Evolutionary conservation across 768 basidiomycete genomes (phyloP).

Genomic region (Lactarius deliciosus): DNA sequence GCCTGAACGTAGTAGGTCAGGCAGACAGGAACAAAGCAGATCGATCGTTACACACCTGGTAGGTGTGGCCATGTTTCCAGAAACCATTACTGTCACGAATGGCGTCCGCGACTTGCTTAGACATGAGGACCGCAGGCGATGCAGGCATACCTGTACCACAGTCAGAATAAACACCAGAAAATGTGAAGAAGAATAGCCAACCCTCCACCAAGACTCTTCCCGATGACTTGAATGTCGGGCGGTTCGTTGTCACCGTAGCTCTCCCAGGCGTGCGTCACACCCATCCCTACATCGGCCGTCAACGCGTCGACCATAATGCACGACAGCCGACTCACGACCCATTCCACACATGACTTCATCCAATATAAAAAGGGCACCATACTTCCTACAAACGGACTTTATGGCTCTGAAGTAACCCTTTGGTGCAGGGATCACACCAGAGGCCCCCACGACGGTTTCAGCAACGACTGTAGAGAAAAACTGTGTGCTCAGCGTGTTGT

Average conservation of each 20-base stretch:
- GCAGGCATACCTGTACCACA: conserved; percentile 59
- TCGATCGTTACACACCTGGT: conserved; percentile 52
- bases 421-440: conserved; percentile 72
- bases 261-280: conserved; percentile 84
- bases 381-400: conserved; percentile 79
- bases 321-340: conserved; percentile 59
- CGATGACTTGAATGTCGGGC: conserved; percentile 86
- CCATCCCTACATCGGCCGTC: conserved; percentile 64
- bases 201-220: conserved; percentile 90
- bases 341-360: conserved; percentile 95
- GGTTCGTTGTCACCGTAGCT: conserved; percentile 72
- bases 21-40: background rate
- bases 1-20: conserved; percentile 43
- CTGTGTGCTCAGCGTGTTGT: background rate
- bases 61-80: conserved; percentile 86
- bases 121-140: conserved; percentile 84
- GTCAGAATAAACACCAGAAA: conserved; percentile 9
- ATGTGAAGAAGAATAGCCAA: conserved; percentile 37
- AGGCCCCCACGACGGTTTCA: conserved; percentile 85
- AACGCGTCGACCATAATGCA: background rate
- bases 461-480: conserved; percentile 60
- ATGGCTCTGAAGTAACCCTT: conserved; percentile 85
- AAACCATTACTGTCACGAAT: conserved; percentile 65
- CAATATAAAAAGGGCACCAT: conserved; percentile 70
- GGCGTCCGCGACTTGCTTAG: conserved; percentile 65